Base-by-base conservation (phyloP, 2,329 filamentous ascomycete genomes). In the Pseudogymnoascus sp. region DNA sequence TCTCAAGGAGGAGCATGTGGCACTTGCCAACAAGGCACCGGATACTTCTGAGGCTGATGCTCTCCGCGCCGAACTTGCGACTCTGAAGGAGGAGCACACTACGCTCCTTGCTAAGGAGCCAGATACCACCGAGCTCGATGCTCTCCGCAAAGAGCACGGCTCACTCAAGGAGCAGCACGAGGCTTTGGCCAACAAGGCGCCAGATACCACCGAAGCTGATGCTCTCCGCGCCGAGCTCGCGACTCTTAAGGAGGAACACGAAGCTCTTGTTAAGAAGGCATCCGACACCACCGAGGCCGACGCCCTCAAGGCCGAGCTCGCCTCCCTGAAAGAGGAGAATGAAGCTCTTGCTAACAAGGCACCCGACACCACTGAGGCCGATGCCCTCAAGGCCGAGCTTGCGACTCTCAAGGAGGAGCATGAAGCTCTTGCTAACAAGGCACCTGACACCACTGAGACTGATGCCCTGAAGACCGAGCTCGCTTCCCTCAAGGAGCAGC, bases 301-400 rank as follows among this genome's bases (percentile, higher is more conserved):
- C 6, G 26, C 59, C 17, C 13, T 62, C 17, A 62, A 64, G 40
- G 35, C 61, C 3, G 44, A 26, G 29, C 42, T 31, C 7, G 60
- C 29, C 10, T 77, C 63, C 6, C 65, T 77, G 11, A 63, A 63
- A 26, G 26, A 69, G 29, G 65, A 73, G 62, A 46, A 62, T 10
- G 83, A 72, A 82, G 82, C 82, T 1, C 72, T 76, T 59, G 80
- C 77, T 73, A 83, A 77, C 68, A 76, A 76, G 67, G 83, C 79
- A 71, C 75, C 80, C 2, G 82, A 85, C 68, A 82, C 78, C 1
- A 77, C 78, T 0, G 82, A 77, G 68, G 70, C 75, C 2, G 82
- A 85, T 65, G 75, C 75, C 1, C 74, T 84, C 68, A 73, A 74
- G n/a, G 84, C 84, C n/a, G 84, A 86, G 60, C 78, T 88, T 13